Evolutionary conservation across 139 green algal species (phyloP).

Genomic region (Coelastrella sp.): DNA sequence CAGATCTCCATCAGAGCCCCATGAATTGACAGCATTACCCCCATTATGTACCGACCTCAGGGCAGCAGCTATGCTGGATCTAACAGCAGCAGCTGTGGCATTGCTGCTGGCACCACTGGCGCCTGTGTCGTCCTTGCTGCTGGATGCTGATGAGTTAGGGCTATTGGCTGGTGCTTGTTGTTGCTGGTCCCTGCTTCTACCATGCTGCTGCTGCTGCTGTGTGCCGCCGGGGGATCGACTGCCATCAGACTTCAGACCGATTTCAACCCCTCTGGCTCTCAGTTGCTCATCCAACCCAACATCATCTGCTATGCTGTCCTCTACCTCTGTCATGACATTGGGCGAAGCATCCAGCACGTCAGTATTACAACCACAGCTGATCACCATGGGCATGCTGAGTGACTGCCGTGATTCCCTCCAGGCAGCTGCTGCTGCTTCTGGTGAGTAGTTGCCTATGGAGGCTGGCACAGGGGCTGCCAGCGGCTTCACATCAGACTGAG

Average conservation of each 20-base stretch:
- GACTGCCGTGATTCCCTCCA: background rate
- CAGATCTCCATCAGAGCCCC: conserved; percentile 5
- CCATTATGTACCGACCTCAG: background rate
- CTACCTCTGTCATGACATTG: background rate
- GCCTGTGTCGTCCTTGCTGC: too few species aligned
- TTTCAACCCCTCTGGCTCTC: background rate
- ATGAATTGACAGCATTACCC: background rate
- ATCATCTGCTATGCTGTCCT: background rate
- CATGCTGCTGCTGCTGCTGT: background rate
- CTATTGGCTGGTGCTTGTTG: too few species aligned
- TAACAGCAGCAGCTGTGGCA: background rate
- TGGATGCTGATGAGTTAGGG: too few species aligned
- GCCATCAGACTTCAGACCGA: background rate
- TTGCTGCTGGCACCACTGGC: background rate
- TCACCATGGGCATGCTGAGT: conserved; percentile 15
- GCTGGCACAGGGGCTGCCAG: background rate
- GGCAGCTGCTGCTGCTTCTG: conserved; percentile 22
- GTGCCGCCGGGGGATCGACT: too few species aligned
- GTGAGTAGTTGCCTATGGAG: conserved; percentile 6
- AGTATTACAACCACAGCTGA: conserved; percentile 15
- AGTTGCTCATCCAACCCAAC: background rate
- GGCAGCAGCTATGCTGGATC: background rate
- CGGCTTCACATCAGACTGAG: conserved; percentile 9
- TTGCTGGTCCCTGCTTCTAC: background rate
- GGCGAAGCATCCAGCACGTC: background rate